phyloP scores from a whole-genome alignment of 2,329 filamentous ascomycete genomes.

The Claviceps spartinae region DNA sequence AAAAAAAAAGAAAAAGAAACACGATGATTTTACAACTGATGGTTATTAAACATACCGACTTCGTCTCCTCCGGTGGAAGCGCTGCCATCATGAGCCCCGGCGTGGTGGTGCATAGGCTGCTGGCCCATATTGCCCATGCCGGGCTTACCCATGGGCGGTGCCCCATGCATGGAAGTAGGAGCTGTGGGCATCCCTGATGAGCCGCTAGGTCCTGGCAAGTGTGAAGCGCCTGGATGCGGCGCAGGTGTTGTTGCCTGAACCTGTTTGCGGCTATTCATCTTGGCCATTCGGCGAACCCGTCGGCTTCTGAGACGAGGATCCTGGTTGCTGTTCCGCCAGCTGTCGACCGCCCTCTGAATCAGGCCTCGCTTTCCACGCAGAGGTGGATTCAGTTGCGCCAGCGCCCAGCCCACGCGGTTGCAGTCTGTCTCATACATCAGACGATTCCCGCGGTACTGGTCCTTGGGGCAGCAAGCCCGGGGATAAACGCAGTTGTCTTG shows the following conservation, averaged over 20 bases:
- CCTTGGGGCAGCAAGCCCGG: slow-evolving; percentile 84
- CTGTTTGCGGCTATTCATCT: slow-evolving; percentile 78
- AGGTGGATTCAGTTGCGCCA: slow-evolving; percentile 84
- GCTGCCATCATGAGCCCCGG: slow-evolving; percentile 33
- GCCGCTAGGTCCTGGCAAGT: slow-evolving; percentile 55
- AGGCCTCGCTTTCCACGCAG: slow-evolving; percentile 86
- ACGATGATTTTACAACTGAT: slow-evolving; percentile 51
- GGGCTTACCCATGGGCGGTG: slow-evolving; percentile 48
- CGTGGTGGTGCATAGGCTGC: slow-evolving; percentile 49
- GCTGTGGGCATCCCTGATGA: slow-evolving; percentile 50
- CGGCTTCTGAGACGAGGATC: slow-evolving; percentile 83
- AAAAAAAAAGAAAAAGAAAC: background rate
- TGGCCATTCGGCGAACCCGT: slow-evolving; percentile 86
- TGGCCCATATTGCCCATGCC: slow-evolving; percentile 51
- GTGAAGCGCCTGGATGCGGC: slow-evolving; percentile 39
- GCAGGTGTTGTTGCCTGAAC: slow-evolving; percentile 45
- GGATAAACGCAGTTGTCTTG: slow-evolving; percentile 98
- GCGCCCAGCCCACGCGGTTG: slow-evolving; percentile 98
- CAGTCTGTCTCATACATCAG: slow-evolving; percentile 96
- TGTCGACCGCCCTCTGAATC: slow-evolving; percentile 94
- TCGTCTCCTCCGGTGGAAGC: slow-evolving; percentile 60
- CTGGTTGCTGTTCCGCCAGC: slow-evolving; percentile 98
- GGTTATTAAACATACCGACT: slow-evolving; percentile 90
- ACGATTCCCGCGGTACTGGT: slow-evolving; percentile 91
- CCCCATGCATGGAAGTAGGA: slow-evolving; percentile 47